Evolutionary conservation across 768 basidiomycete genomes (phyloP).

Genomic region (Lactifluus echinatus): DNA sequence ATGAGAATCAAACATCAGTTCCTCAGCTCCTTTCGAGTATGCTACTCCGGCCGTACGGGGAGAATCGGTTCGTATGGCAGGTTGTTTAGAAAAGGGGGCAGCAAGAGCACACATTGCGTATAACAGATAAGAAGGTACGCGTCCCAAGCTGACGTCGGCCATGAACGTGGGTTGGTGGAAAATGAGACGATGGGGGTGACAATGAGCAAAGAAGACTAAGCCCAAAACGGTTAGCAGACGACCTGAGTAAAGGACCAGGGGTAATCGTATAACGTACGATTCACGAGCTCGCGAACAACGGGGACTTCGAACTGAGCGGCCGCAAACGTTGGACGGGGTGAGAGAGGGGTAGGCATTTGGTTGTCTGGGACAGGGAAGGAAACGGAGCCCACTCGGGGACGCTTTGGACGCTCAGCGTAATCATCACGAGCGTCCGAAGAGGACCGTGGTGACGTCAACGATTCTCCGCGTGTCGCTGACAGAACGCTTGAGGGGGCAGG

Average conservation of each 20-base stretch:
- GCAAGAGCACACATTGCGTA: slow-evolving; percentile 72
- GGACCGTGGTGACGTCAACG: slow-evolving; percentile 18
- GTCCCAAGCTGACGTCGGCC: slow-evolving; percentile 52
- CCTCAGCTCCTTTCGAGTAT: slow-evolving; percentile 51
- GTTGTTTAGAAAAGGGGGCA: slow-evolving; percentile 64
- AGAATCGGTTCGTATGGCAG: slow-evolving; percentile 47
- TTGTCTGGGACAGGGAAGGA: slow-evolving; percentile 3
- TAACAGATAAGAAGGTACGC: slow-evolving; percentile 61
- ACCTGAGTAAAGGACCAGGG: neutral
- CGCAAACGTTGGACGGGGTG: slow-evolving; percentile 2
- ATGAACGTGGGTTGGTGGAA: slow-evolving; percentile 76
- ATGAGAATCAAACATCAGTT: slow-evolving; percentile 63
- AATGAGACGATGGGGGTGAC: slow-evolving; percentile 66
- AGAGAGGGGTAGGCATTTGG: neutral
- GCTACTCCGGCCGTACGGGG: slow-evolving; percentile 28
- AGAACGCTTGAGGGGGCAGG: slow-evolving; percentile 1
- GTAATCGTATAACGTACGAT: slow-evolving; percentile 7
- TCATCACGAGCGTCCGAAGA: slow-evolving; percentile 25
- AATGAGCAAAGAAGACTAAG: slow-evolving; percentile 74
- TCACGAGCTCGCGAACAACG: slow-evolving; percentile 21
- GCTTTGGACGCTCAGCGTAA: slow-evolving; percentile 5
- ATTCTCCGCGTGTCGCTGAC: neutral
- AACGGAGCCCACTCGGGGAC: slow-evolving; percentile 5
- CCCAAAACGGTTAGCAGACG: neutral
- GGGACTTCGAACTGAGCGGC: slow-evolving; percentile 15